Base-by-base conservation (phyloP, 1,284 basidiomycete genomes). In the Rhodotorula sp. region DNA sequence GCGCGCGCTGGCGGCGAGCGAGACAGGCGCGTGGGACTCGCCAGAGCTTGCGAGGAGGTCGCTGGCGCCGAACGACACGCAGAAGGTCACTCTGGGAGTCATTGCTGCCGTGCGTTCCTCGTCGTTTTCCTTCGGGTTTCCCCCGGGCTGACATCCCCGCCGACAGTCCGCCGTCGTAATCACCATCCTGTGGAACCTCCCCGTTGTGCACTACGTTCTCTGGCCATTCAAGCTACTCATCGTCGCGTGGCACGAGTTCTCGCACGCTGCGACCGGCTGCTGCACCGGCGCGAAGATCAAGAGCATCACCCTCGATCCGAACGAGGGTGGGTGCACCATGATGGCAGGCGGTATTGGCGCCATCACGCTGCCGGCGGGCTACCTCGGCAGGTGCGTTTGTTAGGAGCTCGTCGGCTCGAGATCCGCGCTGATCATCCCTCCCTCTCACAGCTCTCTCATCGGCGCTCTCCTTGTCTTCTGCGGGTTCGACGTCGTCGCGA, bases 301-400 rank as follows among this genome's bases (percentile, higher is more conserved):
- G 80, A 91, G 89, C 23, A 91, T 96, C 73, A 88, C 92, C 78
- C 86, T 93, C 21, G 90, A 91, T 82, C 90, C 90, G 89, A 81
- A 79, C 87, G 85, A 59, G 41, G 77, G 66, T 8, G 96, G 96
- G 3, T 88, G 90, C 17, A 98, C 96, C 1, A 85, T 87, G 45
- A 97, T 98, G 94, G 88, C 92, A 50, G 95, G 95, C 42, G 96
- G 95, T 1, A 89, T 97, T 55, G 85, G 88, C 16, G 91, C 90
- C 85, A 85, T 96, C 61, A 92, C 92, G 1, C 85, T 93, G 0
- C 80, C 80, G 0, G 93, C 93, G 2, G 93, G 93, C 50, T 98
- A 98, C 81, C 88, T 97, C 46, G 96, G 96, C 16, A 93, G 91
- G 34, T 34, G 34, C 3, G 67, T 69, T 42, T 9, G 50, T 45